Conservation (phyloP, 2,329 filamentous ascomycete species). For the Blastomyces percursus region DNA sequence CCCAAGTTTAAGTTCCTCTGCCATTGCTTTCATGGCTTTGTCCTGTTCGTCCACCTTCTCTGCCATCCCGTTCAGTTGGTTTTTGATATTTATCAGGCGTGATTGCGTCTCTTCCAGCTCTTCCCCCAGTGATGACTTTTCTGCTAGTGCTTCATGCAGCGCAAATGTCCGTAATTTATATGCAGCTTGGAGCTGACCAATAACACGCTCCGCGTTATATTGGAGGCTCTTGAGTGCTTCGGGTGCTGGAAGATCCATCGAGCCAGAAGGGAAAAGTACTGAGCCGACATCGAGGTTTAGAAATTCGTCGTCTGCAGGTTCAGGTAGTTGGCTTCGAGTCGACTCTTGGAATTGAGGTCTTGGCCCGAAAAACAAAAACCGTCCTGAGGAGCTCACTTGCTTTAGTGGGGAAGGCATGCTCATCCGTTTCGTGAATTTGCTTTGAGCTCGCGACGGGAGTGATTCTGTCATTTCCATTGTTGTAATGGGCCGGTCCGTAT, state of each 20-base stretch:
- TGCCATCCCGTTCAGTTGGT: slow-evolving; percentile 51
- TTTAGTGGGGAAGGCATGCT: slow-evolving; percentile 24
- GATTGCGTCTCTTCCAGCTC: slow-evolving; percentile 51
- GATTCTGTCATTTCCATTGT: slow-evolving; percentile 1
- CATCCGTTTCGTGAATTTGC: slow-evolving; percentile 21
- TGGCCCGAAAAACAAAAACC: slow-evolving; percentile 36
- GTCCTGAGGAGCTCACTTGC: slow-evolving; percentile 25
- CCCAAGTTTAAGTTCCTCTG: slow-evolving; percentile 38
- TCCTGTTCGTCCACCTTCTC: slow-evolving; percentile 46
- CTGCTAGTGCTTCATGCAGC: slow-evolving; percentile 42
- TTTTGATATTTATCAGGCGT: slow-evolving; percentile 46
- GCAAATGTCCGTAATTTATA: slow-evolving; percentile 44
- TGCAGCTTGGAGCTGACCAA: slow-evolving; percentile 45
- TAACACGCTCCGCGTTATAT: slow-evolving; percentile 44
- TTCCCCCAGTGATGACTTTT: slow-evolving; percentile 48
- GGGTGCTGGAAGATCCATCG: slow-evolving; percentile 39
- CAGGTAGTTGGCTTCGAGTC: slow-evolving; percentile 21
- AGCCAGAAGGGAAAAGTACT: slow-evolving; percentile 44
- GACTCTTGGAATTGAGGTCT: slow-evolving; percentile 22
- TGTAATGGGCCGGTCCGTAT: not conserved
- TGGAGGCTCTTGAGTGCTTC: slow-evolving; percentile 48
- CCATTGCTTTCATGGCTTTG: slow-evolving; percentile 43
- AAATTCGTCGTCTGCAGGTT: slow-evolving; percentile 42
- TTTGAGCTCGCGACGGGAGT: not conserved
- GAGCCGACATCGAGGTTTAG: slow-evolving; percentile 44